Evolutionary conservation across 2,329 filamentous ascomycete species (phyloP).

Genomic region (Talaromyces sp.): DNA sequence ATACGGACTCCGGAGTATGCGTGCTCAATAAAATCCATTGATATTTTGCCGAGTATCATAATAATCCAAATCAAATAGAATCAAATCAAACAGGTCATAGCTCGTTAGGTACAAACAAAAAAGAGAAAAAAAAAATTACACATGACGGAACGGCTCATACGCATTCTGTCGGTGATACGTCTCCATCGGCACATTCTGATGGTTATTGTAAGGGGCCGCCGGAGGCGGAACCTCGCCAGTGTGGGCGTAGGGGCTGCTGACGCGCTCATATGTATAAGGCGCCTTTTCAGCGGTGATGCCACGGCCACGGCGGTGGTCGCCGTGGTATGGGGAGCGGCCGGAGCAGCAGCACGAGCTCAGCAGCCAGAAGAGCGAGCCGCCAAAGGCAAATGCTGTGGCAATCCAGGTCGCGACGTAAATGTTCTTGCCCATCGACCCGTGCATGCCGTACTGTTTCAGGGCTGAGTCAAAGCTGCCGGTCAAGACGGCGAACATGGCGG

Average conservation of each 20-base stretch:
- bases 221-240: conserved; percentile 9
- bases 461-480: conserved; percentile 61
- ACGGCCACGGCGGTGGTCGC: conserved; percentile 27
- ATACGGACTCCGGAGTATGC: too few species aligned
- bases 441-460: conserved; percentile 66
- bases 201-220: conserved; percentile 10
- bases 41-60: neutral
- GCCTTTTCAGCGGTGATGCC: conserved; percentile 52
- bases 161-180: conserved; percentile 19
- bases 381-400: conserved; percentile 69
- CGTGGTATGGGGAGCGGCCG: conserved; percentile 51
- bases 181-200: conserved; percentile 20
- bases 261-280: conserved; percentile 55
- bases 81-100: neutral
- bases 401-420: conserved; percentile 76
- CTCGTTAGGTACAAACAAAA: neutral
- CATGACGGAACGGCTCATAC: conserved; percentile 35
- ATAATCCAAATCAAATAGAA: neutral
- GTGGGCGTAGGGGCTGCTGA: conserved; percentile 30
- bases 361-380: conserved; percentile 80
- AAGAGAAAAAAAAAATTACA: neutral
- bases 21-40: too few species aligned
- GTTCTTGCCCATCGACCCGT: conserved; percentile 58
- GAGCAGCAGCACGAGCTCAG: conserved; percentile 88
- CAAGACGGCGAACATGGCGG: conserved; percentile 65